phyloP scores from a whole-genome alignment of 495 filamentous ascomycete genomes.

The Sabuloglossum arenarium region DNA sequence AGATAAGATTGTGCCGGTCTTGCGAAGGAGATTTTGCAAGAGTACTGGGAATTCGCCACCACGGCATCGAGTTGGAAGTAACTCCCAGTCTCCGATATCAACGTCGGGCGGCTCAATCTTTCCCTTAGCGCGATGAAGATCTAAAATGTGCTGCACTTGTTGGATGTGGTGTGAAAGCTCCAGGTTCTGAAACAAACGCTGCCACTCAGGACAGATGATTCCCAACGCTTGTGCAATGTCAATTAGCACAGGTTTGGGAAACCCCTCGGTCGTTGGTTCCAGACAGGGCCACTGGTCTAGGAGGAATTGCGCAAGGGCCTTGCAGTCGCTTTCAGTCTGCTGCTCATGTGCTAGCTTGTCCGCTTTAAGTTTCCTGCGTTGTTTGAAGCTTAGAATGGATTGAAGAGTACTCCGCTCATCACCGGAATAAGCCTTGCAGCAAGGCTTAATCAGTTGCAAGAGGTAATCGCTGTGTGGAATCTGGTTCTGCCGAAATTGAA shows the following conservation, averaged over 20 bases:
- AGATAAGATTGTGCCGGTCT: too few relatives aligned
- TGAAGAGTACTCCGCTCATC: not conserved
- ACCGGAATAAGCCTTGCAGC: not conserved
- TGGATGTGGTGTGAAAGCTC: conserved; percentile 23
- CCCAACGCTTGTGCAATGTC: conserved; percentile 18
- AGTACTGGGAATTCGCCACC: conserved; percentile 3
- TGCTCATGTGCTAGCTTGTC: not conserved
- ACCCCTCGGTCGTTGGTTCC: conserved; percentile 11
- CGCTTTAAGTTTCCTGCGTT: not conserved
- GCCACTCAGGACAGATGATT: conserved; percentile 25
- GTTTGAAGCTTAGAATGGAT: not conserved
- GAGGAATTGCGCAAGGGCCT: not conserved
- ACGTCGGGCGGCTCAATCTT: not conserved
- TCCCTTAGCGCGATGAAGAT: conserved; percentile 6
- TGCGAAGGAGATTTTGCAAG: not conserved
- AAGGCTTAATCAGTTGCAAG: conserved; percentile 7
- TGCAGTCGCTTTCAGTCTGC: not conserved
- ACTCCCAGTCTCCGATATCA: not conserved
- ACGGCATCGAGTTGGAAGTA: not conserved
- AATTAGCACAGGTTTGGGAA: conserved; percentile 12
- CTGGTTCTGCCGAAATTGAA: conserved; percentile 12
- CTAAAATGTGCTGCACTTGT: conserved; percentile 20
- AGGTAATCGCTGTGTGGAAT: conserved; percentile 10
- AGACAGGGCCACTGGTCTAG: conserved; percentile 17
- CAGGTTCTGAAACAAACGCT: conserved; percentile 22